Evolutionary conservation across 1,139 yeast genomes (phyloP), one percentile per base, ranked within the genome.

Genomic region (Hemisphaericaspora lyxosophila): DNA sequence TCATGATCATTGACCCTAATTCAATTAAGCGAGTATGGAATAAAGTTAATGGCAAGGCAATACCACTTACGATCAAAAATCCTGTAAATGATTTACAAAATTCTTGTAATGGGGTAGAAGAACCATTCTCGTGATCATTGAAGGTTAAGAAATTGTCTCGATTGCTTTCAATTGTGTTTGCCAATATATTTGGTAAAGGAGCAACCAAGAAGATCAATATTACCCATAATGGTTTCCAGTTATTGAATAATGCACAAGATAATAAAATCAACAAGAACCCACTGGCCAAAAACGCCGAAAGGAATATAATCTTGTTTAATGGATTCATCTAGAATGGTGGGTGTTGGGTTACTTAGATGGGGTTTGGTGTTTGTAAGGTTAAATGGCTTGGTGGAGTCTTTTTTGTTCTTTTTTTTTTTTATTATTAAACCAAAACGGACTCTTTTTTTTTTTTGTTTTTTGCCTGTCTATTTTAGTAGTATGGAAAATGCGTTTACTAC

Each of bases 261-360:
- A 85, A 64, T 34, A 84, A 74, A 33, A 83, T 84, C 41, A 83
- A 64, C n/a, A 85, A 67, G 54, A 84, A 83, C 13, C 94, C 94
- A 7, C 83, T 64, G 1, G 94, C 90, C 32, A 85, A 66, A 31
- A 84, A 71, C 15, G 85, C 82, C 23, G 87, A 78, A 31, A 85
- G 72, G 45, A 81, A 82, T 46, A 84, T 82, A 49, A 85, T 81
- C 54, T 80, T 82, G 36, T 85, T 80, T 48, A 84, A 67, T 27
- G 92, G 87, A 43, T 77, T 72, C 69, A 63, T 62, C 8, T 15
- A n/a, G n/a, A n/a, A n/a, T n/a, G n/a, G n/a, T n/a, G n/a, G n/a
- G n/a, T n/a, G n/a, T n/a, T n/a, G n/a, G n/a, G n/a, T n/a, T n/a
- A n/a, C n/a, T n/a, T n/a, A n/a, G n/a, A n/a, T n/a, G 23, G 23